phyloP scores from a whole-genome alignment of 2,329 filamentous ascomycete species.

The Aspergillus latus region DNA sequence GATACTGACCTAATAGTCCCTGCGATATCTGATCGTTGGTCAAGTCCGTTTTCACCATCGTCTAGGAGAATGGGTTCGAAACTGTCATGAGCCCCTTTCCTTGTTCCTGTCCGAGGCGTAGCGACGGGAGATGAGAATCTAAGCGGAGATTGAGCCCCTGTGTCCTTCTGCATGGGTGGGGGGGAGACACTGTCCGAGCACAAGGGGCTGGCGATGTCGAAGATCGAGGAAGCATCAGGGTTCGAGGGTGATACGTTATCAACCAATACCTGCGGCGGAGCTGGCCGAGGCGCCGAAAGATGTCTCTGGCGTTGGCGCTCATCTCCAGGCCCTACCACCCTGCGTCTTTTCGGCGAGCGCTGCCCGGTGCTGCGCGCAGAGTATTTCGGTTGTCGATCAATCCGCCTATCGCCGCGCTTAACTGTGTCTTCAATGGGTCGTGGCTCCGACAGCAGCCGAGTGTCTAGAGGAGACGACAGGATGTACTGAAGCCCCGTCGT shows the following conservation, averaged over 20 bases:
- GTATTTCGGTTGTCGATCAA: conserved; percentile 3
- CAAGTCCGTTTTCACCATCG: conserved; percentile 15
- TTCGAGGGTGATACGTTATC: conserved; percentile 21
- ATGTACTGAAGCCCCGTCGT: conserved; percentile 32
- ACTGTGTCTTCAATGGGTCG: neutral
- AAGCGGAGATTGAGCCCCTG: conserved; percentile 39
- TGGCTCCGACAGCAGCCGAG: conserved; percentile 2
- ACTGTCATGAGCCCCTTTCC: conserved; percentile 19
- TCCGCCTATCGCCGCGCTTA: neutral
- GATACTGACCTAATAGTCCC: conserved; percentile 26
- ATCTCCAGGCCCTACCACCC: conserved; percentile 27
- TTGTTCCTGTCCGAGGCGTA: conserved; percentile 28
- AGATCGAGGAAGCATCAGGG: conserved; percentile 20
- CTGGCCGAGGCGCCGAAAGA: conserved; percentile 10
- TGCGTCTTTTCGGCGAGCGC: conserved; percentile 38
- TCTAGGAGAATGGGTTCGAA: conserved; percentile 17
- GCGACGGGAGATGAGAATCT: conserved; percentile 33
- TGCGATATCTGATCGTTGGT: conserved; percentile 18
- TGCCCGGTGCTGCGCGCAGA: conserved; percentile 2
- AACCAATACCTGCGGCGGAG: conserved; percentile 30
- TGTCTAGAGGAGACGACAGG: conserved; percentile 27
- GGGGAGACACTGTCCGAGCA: conserved; percentile 37
- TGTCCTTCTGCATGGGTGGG: conserved; percentile 19
- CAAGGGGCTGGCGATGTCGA: conserved; percentile 44
- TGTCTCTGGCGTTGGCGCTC: conserved; percentile 12